Evolutionary conservation across 495 filamentous ascomycete genomes (phyloP).

Genomic region (Aspergillus haitiensis): DNA sequence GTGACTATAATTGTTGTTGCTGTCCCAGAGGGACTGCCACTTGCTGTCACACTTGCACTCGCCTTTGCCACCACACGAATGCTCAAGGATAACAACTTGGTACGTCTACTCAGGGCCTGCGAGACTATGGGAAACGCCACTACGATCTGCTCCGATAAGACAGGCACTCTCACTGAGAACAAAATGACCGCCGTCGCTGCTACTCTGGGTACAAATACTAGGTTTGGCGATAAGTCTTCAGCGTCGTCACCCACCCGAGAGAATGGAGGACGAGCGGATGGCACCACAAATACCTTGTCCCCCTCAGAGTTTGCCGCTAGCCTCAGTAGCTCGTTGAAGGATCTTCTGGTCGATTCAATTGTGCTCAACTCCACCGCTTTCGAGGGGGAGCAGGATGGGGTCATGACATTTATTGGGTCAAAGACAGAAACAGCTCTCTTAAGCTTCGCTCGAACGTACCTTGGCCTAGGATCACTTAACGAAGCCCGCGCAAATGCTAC

Average conservation of each 20-base stretch:
- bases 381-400: conserved; percentile 71
- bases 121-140: conserved; percentile 99
- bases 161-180: conserved; percentile 91
- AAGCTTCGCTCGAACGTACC: conserved; percentile 68
- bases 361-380: conserved; percentile 87
- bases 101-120: conserved; percentile 86
- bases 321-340: conserved; percentile 59
- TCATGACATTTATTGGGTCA: conserved; percentile 73
- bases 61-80: conserved; percentile 94
- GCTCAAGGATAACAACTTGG: conserved; percentile 93
- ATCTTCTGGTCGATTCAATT: conserved; percentile 71
- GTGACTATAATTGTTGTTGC: conserved; percentile 96
- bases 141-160: conserved; percentile 96
- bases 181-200: conserved; percentile 87
- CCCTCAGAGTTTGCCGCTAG: conserved; percentile 59
- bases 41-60: conserved; percentile 89
- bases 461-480: conserved; percentile 71
- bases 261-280: conserved; percentile 11
- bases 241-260: conserved; percentile 7
- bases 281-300: conserved; percentile 42
- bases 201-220: conserved; percentile 65
- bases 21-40: conserved; percentile 87
- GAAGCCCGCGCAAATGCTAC: conserved; percentile 70
- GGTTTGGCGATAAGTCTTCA: conserved; percentile 62
- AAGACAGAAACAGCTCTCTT: conserved; percentile 89